phyloP scores from a whole-genome alignment of 768 basidiomycete genomes.

The Termitomyces sp. region DNA sequence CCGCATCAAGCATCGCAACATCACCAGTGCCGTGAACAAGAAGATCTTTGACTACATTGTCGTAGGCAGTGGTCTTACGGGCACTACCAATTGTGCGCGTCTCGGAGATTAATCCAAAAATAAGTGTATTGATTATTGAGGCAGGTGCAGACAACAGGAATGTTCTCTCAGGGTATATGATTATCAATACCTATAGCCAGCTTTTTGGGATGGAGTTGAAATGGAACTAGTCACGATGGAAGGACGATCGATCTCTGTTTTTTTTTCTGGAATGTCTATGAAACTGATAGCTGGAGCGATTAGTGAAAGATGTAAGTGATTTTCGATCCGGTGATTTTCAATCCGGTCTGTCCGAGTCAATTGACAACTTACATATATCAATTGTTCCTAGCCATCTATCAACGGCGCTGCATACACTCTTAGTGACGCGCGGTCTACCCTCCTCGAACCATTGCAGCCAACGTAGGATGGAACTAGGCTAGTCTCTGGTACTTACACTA shows the following conservation, averaged over 20 bases:
- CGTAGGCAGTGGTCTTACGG: conserved; percentile 41
- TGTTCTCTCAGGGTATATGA: conserved; percentile 39
- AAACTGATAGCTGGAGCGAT: neutral
- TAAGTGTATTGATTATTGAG: conserved; percentile 45
- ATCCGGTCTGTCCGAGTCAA: neutral
- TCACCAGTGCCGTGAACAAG: conserved; percentile 22
- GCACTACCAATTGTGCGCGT: conserved; percentile 40
- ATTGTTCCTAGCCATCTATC: conserved; percentile 30
- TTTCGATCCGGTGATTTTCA: too few relatives aligned
- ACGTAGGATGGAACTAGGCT: conserved; percentile 44
- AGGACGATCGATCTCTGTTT: too few relatives aligned
- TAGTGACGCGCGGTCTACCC: conserved; percentile 34
- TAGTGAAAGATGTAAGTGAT: conserved; percentile 33
- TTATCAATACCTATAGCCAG: conserved; percentile 35
- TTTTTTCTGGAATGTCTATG: neutral
- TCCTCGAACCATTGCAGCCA: conserved; percentile 33
- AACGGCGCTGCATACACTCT: conserved; percentile 43
- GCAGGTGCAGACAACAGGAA: conserved; percentile 42
- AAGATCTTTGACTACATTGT: conserved; percentile 39
- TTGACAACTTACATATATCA: neutral
- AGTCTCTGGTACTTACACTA: conserved; percentile 22
- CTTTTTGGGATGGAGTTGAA: too few relatives aligned
- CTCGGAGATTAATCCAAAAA: conserved; percentile 36
- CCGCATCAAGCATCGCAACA: conserved; percentile 26
- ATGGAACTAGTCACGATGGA: too few relatives aligned